These are phyloP conservation scores for Thinopyrum elongatum DNA, from an alignment of 176 grass and related monocot genomes.

Conservation along the genomic window DNA sequence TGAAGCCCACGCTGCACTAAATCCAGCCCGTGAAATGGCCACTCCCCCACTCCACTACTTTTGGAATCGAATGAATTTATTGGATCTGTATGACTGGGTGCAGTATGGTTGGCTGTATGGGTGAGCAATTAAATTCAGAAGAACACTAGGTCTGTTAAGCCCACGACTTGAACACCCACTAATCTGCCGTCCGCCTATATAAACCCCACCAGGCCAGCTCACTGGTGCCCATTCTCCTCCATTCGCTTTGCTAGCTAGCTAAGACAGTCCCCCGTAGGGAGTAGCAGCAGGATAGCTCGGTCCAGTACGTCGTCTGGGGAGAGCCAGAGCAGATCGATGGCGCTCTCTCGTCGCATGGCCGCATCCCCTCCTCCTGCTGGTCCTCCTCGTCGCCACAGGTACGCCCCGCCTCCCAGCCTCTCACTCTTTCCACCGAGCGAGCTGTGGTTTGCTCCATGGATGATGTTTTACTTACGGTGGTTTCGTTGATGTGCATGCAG, in stretches of 20 bases:
- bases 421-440: neutral
- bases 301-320: neutral
- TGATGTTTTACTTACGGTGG: no score
- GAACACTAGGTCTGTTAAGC: no score
- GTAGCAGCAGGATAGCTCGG: neutral
- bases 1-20: no score
- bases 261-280: neutral
- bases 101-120: no score
- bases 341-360: constrained; percentile 37
- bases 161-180: neutral
- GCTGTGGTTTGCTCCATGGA: neutral
- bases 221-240: neutral
- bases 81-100: no score
- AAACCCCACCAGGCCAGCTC: neutral
- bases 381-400: constrained; percentile 65
- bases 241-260: neutral
- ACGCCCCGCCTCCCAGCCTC: no score
- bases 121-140: no score
- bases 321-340: constrained; percentile 3
- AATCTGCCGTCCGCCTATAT: constrained; percentile 1
- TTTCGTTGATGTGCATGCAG: neutral
- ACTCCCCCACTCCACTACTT: no score
- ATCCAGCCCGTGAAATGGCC: no score
- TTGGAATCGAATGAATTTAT: no score
- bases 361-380: constrained; percentile 42